Percentiles rank a stretch among this genome's conserved stretches.
These are phyloP conservation scores for Beta vulgaris DNA, from an alignment of 148 eudicot species.

Conservation along the genomic window DNA sequence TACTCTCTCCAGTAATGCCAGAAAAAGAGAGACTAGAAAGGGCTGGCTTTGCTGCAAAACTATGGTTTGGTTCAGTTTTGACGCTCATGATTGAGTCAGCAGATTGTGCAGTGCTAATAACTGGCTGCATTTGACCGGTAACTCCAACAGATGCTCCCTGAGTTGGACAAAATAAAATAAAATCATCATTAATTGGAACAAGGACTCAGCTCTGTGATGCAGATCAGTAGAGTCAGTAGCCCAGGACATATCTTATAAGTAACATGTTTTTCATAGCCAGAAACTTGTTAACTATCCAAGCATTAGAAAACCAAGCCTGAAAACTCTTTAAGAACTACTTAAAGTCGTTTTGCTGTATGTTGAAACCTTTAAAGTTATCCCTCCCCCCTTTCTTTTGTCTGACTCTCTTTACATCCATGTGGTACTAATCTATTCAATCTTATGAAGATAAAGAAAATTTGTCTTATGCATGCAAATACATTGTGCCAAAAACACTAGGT, in stretches of 20 bases:
- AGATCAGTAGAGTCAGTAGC: too few relatives aligned
- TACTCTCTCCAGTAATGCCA: constrained; percentile 68
- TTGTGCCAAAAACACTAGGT: neutral
- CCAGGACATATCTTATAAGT: neutral
- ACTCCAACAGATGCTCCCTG: constrained; percentile 37
- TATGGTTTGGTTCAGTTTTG: constrained; percentile 57
- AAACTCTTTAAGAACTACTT: neutral
- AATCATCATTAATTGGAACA: neutral
- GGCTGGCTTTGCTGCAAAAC: constrained; percentile 48
- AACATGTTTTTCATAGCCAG: neutral
- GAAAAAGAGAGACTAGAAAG: constrained; percentile 68
- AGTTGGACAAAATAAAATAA: constrained; percentile 11
- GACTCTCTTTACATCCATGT: neutral
- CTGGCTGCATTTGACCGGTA: constrained; percentile 36
- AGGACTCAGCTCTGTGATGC: neutral
- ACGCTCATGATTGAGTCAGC: constrained; percentile 52
- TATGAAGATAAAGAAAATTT: neutral
- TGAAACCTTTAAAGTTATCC: neutral
- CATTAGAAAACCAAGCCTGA: neutral
- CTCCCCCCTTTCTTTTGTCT: neutral
- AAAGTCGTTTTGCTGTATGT: neutral
- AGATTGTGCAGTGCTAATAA: constrained; percentile 58
- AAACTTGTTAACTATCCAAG: neutral
- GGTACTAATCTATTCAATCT: neutral
- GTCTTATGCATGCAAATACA: neutral